Percentiles rank a stretch among this genome's conserved stretches.
phyloP scores from a whole-genome alignment of 2,329 filamentous ascomycete genomes.

The Leptographium lundbergii region DNA sequence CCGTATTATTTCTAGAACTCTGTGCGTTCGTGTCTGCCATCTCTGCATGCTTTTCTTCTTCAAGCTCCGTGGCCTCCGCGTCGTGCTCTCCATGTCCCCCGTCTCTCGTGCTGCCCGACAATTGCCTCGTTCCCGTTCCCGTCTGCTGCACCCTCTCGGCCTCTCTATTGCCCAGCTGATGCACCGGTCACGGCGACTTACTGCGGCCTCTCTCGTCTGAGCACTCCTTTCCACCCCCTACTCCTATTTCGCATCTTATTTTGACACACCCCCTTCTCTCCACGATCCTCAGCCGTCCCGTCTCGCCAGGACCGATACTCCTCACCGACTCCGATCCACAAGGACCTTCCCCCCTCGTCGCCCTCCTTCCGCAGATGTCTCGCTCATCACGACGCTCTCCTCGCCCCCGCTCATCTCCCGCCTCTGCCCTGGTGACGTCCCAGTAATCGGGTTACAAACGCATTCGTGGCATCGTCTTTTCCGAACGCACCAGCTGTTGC shows the following conservation, averaged over 20 bases:
- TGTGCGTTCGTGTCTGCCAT: background rate
- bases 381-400: slow-evolving; percentile 5
- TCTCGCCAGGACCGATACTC: background rate
- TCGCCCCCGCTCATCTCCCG: background rate
- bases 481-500: background rate
- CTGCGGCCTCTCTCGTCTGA: background rate
- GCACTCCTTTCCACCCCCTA: background rate
- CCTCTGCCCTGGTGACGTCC: slow-evolving; percentile 1
- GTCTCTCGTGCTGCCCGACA: background rate
- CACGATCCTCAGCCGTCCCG: background rate
- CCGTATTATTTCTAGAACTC: background rate
- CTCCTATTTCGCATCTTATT: background rate
- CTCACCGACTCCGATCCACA: background rate
- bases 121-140: background rate
- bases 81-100: background rate
- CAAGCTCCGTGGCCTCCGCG: slow-evolving; percentile 1
- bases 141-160: background rate
- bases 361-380: slow-evolving; percentile 10
- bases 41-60: background rate
- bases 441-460: background rate
- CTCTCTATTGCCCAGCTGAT: background rate
- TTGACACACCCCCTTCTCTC: background rate
- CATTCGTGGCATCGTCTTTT: background rate
- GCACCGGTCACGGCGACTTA: background rate
- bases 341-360: background rate